phyloP scores from a whole-genome alignment of 2,329 filamentous ascomycete species.

The Penicillium capsulatum region DNA sequence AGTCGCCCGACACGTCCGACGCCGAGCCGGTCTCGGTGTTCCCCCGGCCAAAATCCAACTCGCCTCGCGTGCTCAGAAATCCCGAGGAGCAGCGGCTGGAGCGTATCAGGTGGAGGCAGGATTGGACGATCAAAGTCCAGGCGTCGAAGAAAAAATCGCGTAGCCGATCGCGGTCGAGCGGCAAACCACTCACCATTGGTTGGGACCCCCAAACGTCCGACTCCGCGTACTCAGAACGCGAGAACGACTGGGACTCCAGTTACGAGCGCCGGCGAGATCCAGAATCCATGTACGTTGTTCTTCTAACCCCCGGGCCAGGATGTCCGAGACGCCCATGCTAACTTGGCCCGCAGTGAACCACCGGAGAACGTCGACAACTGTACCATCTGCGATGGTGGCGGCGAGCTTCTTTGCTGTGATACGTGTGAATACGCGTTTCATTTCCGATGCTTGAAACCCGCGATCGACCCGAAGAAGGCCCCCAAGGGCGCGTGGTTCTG shows the following conservation, averaged over 20 bases:
- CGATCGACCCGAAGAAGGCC: constrained; percentile 59
- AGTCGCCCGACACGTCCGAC: too few relatives aligned
- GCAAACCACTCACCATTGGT: constrained; percentile 13
- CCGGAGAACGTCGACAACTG: constrained; percentile 85
- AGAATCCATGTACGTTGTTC: constrained; percentile 18
- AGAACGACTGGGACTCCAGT: constrained; percentile 12
- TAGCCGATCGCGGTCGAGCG: constrained; percentile 14
- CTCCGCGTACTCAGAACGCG: constrained; percentile 13
- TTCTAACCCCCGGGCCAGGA: neutral
- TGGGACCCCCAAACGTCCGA: constrained; percentile 10
- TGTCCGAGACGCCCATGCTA: constrained; percentile 6
- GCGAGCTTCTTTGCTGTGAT: constrained; percentile 88
- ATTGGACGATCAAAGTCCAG: neutral
- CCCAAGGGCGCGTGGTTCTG: constrained; percentile 80
- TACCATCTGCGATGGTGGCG: constrained; percentile 76
- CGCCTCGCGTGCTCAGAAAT: too few relatives aligned
- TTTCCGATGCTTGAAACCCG: constrained; percentile 80
- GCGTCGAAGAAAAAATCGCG: neutral
- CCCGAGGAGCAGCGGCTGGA: too few relatives aligned
- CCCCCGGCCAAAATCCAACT: too few relatives aligned
- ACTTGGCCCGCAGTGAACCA: constrained; percentile 18
- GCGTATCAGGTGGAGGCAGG: neutral
- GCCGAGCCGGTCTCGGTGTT: too few relatives aligned
- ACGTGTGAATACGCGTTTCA: constrained; percentile 88
- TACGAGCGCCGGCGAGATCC: constrained; percentile 13